A percentile compares a stretch with the other conserved stretches of the same genome.
These are phyloP conservation scores for Phalaenopsis aphrodite DNA, from an alignment of 106 monocot genomes.

Conservation along the genomic window DNA sequence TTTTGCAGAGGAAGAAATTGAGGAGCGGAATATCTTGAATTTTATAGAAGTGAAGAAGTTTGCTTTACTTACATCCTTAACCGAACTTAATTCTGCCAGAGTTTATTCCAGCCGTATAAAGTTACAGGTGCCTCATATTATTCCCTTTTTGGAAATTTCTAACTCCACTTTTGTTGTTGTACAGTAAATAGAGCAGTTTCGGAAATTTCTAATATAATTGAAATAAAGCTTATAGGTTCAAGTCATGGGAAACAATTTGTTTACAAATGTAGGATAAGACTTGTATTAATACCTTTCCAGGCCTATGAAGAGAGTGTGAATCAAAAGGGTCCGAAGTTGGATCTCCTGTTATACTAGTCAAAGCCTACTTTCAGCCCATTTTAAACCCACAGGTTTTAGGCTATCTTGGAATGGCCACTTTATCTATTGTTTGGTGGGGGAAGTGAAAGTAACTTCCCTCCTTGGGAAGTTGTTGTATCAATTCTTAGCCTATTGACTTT, in stretches of 20 bases:
- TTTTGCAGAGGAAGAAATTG: conserved; percentile 58
- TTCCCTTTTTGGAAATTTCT: neutral
- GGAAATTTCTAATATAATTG: neutral
- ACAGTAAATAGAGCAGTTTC: neutral
- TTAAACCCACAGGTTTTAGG: too few relatives aligned
- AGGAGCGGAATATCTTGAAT: conserved; percentile 63
- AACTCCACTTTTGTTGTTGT: neutral
- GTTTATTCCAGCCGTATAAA: conserved; percentile 78
- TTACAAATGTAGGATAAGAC: neutral
- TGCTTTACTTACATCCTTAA: conserved; percentile 71
- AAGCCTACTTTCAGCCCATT: neutral
- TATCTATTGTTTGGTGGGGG: too few relatives aligned
- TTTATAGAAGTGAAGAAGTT: conserved; percentile 82
- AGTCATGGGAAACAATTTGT: neutral
- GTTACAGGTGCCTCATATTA: conserved; percentile 49
- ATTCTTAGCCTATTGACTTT: too few relatives aligned
- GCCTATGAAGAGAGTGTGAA: neutral
- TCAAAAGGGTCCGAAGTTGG: neutral
- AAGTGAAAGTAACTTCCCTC: too few relatives aligned
- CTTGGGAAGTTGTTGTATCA: too few relatives aligned
- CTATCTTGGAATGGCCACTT: too few relatives aligned
- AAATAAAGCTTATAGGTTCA: neutral
- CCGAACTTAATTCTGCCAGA: conserved; percentile 75
- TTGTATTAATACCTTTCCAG: neutral
- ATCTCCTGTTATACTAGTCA: neutral